These are phyloP conservation scores for Pharnaceum exiguum DNA, from an alignment of 148 eudicot species.

Conservation along the genomic window DNA sequence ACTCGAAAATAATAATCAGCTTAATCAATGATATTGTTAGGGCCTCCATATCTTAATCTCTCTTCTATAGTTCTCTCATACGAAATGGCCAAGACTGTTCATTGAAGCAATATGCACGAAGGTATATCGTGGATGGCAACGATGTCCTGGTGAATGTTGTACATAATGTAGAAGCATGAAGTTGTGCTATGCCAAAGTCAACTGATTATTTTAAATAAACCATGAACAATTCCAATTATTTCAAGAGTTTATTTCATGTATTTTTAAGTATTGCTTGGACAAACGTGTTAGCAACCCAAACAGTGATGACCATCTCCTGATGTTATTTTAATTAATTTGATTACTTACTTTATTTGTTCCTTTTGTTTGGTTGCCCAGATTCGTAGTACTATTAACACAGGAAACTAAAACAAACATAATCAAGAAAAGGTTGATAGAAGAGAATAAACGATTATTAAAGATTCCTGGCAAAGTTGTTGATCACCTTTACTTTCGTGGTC, in stretches of 20 bases:
- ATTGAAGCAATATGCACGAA: no score
- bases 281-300: slow-evolving; percentile 37
- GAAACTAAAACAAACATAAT: no score
- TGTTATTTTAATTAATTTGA: background rate
- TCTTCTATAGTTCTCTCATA: no score
- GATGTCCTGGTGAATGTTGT: background rate
- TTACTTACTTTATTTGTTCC: background rate
- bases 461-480: background rate
- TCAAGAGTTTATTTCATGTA: slow-evolving; percentile 1
- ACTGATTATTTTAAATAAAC: slow-evolving; percentile 9
- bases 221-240: background rate
- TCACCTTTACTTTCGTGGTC: background rate
- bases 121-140: background rate
- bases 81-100: no score
- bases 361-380: slow-evolving; percentile 1
- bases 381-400: background rate
- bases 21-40: no score
- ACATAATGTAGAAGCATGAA: background rate
- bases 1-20: no score
- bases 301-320: background rate
- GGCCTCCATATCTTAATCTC: no score
- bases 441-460: background rate
- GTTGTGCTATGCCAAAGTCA: slow-evolving; percentile 15
- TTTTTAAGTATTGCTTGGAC: slow-evolving; percentile 7
- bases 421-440: background rate